Evolutionary conservation across 2,329 filamentous ascomycete species (phyloP).

Genomic region (Exophiala xenobiotica): DNA sequence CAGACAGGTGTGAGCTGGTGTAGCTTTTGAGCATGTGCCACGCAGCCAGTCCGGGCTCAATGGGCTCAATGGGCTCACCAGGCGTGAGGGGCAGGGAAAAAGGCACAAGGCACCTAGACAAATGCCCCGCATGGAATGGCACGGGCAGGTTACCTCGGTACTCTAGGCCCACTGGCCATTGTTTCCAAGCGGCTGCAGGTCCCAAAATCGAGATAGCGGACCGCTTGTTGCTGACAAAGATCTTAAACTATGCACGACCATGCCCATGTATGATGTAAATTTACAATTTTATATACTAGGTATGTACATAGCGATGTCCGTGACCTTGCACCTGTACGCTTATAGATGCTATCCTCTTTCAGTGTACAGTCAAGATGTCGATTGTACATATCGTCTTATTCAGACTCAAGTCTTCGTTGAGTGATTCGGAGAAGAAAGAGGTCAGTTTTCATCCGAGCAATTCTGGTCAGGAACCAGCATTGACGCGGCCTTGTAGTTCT

Average conservation of each 20-base stretch:
- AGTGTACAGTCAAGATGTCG: conserved; percentile 48
- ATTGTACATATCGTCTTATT: conserved; percentile 70
- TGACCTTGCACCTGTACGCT: too few species aligned
- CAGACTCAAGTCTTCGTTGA: conserved; percentile 58
- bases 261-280: not conserved
- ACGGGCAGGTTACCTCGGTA: too few species aligned
- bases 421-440: conserved; percentile 53
- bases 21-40: too few species aligned
- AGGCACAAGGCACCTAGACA: not conserved
- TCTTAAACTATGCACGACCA: not conserved
- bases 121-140: not conserved
- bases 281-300: too few species aligned
- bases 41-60: too few species aligned
- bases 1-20: too few species aligned
- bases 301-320: too few species aligned
- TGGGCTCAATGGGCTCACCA: too few species aligned
- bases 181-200: not conserved
- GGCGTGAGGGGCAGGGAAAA: too few species aligned
- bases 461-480: not conserved
- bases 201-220: not conserved
- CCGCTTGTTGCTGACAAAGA: not conserved
- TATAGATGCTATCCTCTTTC: too few species aligned
- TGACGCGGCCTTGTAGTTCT: conserved; percentile 46
- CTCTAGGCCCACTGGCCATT: too few species aligned
- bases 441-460: conserved; percentile 42